Base-by-base conservation (phyloP, 2,329 filamentous ascomycete species). In the Claviceps maximensis region DNA sequence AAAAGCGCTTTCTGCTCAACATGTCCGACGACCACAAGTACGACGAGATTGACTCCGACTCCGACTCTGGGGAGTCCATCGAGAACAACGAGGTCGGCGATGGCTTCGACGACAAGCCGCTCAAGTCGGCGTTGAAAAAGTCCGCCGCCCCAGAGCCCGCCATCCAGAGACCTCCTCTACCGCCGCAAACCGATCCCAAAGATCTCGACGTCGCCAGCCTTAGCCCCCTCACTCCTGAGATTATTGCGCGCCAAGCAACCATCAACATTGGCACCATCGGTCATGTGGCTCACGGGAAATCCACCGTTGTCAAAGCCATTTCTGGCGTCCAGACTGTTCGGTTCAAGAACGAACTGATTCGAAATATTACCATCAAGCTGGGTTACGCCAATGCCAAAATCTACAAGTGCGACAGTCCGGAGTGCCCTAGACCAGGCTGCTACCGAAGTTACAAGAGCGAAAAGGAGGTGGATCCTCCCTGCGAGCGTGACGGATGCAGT, bases 281-380 rank as follows among this genome's bases (percentile, higher is more conserved):
- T 53, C 93, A 97, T 71, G 91, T 97, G 78, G 93, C 93, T 67
- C 91, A 97, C 86, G 91, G 91, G 68, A 97, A 97, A 72, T 95
- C 89, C 57, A 98, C 93, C 23, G 93, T 98, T 50, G 93, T 98
- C 64, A 98, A 98, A 79, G 93, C 93, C 64, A 97, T 98, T 64
- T 97, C 93, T 1, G 93, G 93, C 58, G 93, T 98, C 58, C 93
- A 98, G 79, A 98, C 93, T 19, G 93, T 98, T 67, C 83, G 93
- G 62, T 98, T 98, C 80, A 98, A 98, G 86, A 98, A 97, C 76
- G 93, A 98, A 75, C 76, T 96, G 74, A 94, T 97, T 75, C 82
- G 93, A 67, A 98, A 98, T 72, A 98, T 98, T 67, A 98, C 93
- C 65, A 98, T 98, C 78, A 98, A 98, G 83, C 82, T 98, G 64